Evolutionary conservation across 352 stramenopile genomes (phyloP), one percentile per base, ranked within the genome.

Genomic region (Pelagophyceae sp.): DNA sequence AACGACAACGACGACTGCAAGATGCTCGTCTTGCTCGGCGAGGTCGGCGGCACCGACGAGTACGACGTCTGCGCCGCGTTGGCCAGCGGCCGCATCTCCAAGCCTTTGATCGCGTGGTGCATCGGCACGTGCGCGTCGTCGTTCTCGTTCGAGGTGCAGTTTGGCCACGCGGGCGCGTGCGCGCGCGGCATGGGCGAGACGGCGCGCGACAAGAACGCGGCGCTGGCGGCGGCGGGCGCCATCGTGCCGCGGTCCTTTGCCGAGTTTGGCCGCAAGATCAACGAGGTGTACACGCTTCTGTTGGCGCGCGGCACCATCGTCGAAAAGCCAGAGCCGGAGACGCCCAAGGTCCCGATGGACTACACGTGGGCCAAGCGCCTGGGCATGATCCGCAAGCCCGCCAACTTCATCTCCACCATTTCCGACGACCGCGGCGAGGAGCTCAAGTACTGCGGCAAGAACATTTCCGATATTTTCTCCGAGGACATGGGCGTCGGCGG

Each of bases 361-460:
- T 98, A 97, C 83, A 91, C 90, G 17, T 98, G 93, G 93, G 94
- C 94, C 72, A 97, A 97, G 84, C 94, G 95, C 78, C 85, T 98
- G 20, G 94, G 94, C 6, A 87, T 98, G 29, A 94, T 98, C 76
- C 90, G 94, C 80, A 98, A 98, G 85, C 94, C 94, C 58, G 91
- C 94, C 54, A 96, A 96, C 83, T 98, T 98, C 80, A 97, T 98
- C 84, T 98, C 93, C 45, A 96, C 93, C 58, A 98, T 98, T 83
- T 97, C 91, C 45, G 94, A 98, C 80, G 94, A 98, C 84, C 90
- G 94, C 82, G 94, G 94, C n/a, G 92, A 97, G 77, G 94, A 98
- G 85, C 87, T 98, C 25, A 91, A 84, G 37, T 97, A 98, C 85
- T 88, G 89, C 20, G 93, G 94, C 65, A 97, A 96, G 85, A 91